Percentiles rank a stretch among this genome's conserved stretches.
These are phyloP conservation scores for Colletotrichum sp. DNA, from an alignment of 2,329 filamentous ascomycete species.

Conservation along the genomic window DNA sequence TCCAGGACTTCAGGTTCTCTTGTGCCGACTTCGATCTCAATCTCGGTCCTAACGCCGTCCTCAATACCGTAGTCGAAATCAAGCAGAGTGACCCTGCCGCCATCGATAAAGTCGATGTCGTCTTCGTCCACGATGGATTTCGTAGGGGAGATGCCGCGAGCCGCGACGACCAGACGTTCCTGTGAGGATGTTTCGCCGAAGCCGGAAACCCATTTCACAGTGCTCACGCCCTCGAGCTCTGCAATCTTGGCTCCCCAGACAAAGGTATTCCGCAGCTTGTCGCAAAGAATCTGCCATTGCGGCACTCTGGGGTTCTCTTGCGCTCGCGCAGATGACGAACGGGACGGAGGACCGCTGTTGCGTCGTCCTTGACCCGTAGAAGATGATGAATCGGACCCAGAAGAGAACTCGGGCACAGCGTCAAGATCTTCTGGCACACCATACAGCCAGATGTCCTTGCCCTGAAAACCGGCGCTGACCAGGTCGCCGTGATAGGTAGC, in stretches of 20 bases:
- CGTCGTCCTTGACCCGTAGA: conserved; percentile 34
- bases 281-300: conserved; percentile 73
- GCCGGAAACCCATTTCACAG: conserved; percentile 73
- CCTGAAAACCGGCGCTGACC: conserved; percentile 75
- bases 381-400: conserved; percentile 31
- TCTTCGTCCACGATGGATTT: conserved; percentile 70
- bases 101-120: conserved; percentile 77
- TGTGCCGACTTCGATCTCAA: conserved; percentile 77
- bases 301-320: conserved; percentile 52
- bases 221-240: conserved; percentile 69
- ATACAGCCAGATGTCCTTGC: conserved; percentile 78
- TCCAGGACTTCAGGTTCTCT: conserved; percentile 71
- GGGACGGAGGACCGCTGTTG: conserved; percentile 46
- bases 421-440: conserved; percentile 78
- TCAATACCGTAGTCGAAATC: conserved; percentile 72
- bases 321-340: conserved; percentile 39
- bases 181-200: conserved; percentile 52
- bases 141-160: conserved; percentile 69
- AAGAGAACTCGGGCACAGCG: conserved; percentile 53
- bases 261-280: conserved; percentile 73
- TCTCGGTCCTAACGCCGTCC: conserved; percentile 61
- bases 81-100: conserved; percentile 73
- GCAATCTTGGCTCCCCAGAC: conserved; percentile 70
- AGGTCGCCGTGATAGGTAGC: conserved; percentile 74
- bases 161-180: conserved; percentile 72